These are phyloP conservation scores for Irpex lacteus DNA, from an alignment of 1,284 basidiomycete genomes.

Conservation along the genomic window DNA sequence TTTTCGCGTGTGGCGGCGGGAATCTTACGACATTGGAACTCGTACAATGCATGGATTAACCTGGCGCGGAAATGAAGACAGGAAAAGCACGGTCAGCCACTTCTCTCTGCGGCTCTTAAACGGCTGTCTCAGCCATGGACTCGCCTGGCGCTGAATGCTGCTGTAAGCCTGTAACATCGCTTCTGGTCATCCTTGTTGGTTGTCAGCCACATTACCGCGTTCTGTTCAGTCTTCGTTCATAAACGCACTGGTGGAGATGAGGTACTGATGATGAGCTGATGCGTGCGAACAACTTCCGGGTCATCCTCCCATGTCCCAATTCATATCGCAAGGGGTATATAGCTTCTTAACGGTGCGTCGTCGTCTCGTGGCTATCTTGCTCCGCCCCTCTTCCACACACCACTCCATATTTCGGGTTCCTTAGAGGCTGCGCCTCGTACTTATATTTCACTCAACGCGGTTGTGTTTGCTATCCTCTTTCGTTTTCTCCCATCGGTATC, in stretches of 20 bases:
- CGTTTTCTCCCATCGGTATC: not conserved
- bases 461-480: not conserved
- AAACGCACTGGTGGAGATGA: not conserved
- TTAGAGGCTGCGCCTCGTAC: not conserved
- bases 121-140: not conserved
- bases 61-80: not conserved
- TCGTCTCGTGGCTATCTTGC: not conserved
- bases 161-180: not conserved
- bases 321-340: not conserved
- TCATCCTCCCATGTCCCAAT: not conserved
- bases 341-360: not conserved
- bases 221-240: not conserved
- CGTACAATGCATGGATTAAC: not conserved
- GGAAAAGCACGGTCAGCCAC: not conserved
- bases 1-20: not conserved
- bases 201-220: not conserved
- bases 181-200: slow-evolving; percentile 1
- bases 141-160: not conserved
- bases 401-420: not conserved
- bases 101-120: not conserved
- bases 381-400: not conserved
- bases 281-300: not conserved
- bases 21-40: not conserved
- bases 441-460: not conserved
- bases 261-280: not conserved